phyloP scores from a whole-genome alignment of 2,329 filamentous ascomycete genomes.

The Penicillium fuscoglaucum region DNA sequence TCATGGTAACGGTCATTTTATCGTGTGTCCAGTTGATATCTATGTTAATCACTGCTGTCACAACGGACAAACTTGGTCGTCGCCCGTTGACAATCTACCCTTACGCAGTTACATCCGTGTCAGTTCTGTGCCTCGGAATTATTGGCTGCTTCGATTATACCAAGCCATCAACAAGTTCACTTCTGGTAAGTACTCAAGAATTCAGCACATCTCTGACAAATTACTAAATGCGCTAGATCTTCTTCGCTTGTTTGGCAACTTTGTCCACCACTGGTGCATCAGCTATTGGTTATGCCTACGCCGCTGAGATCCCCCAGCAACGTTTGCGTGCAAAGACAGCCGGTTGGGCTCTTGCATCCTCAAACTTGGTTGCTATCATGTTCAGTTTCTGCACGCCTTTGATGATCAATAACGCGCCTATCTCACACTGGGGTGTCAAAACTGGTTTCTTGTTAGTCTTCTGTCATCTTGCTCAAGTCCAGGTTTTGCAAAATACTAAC shows the following conservation, averaged over 20 bases:
- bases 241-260: constrained; percentile 46
- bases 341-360: constrained; percentile 42
- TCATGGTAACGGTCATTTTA: constrained; percentile 46
- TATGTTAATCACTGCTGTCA: constrained; percentile 39
- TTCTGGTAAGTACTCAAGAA: constrained; percentile 32
- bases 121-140: constrained; percentile 42
- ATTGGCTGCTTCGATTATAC: constrained; percentile 45
- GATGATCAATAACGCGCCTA: constrained; percentile 47
- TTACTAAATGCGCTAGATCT: constrained; percentile 32
- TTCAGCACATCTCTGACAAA: not conserved
- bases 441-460: constrained; percentile 47
- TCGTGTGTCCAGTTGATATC: constrained; percentile 47
- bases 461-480: not conserved
- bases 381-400: constrained; percentile 49
- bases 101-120: constrained; percentile 40
- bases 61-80: constrained; percentile 40
- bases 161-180: constrained; percentile 34
- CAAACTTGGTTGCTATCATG: constrained; percentile 46
- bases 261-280: constrained; percentile 47
- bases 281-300: constrained; percentile 48
- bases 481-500: not conserved
- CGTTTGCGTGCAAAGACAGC: constrained; percentile 44
- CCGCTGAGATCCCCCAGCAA: constrained; percentile 45
- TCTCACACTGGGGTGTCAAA: constrained; percentile 46
- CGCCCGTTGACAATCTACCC: constrained; percentile 45